Evolutionary conservation across 495 filamentous ascomycete species (phyloP).

Genomic region (Tuber microsphaerosporum): DNA sequence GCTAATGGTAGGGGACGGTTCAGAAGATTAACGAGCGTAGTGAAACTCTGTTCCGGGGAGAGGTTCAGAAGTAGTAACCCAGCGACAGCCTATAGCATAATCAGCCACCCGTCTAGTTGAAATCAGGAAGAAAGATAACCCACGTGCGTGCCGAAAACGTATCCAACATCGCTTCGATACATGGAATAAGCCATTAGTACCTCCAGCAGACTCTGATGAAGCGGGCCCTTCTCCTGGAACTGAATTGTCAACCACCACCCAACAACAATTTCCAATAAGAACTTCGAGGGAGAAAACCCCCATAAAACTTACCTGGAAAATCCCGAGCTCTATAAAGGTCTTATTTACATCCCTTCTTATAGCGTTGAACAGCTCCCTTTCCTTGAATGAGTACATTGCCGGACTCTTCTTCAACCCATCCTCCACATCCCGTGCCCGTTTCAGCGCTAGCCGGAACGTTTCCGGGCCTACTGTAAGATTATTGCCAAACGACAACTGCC

Average conservation of each 20-base stretch:
- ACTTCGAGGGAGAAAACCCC: not conserved
- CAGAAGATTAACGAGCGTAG: constrained; percentile 75
- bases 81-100: constrained; percentile 59
- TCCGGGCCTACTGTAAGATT: constrained; percentile 68
- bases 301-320: constrained; percentile 62
- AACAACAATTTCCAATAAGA: not conserved
- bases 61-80: constrained; percentile 80
- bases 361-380: constrained; percentile 58
- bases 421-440: constrained; percentile 63
- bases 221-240: constrained; percentile 49
- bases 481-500: constrained; percentile 81
- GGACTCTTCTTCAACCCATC: constrained; percentile 45
- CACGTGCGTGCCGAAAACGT: constrained; percentile 77
- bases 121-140: constrained; percentile 36
- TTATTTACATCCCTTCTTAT: constrained; percentile 63
- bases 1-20: constrained; percentile 83
- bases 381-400: constrained; percentile 46
- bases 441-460: constrained; percentile 71
- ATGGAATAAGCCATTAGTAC: constrained; percentile 82
- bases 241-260: constrained; percentile 7
- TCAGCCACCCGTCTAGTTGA: constrained; percentile 34
- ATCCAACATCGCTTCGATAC: constrained; percentile 92
- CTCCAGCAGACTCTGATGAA: constrained; percentile 69
- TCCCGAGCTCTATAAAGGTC: constrained; percentile 72
- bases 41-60: constrained; percentile 64